Base-by-base conservation (phyloP, 768 basidiomycete species). In the Boletus sensibilis region DNA sequence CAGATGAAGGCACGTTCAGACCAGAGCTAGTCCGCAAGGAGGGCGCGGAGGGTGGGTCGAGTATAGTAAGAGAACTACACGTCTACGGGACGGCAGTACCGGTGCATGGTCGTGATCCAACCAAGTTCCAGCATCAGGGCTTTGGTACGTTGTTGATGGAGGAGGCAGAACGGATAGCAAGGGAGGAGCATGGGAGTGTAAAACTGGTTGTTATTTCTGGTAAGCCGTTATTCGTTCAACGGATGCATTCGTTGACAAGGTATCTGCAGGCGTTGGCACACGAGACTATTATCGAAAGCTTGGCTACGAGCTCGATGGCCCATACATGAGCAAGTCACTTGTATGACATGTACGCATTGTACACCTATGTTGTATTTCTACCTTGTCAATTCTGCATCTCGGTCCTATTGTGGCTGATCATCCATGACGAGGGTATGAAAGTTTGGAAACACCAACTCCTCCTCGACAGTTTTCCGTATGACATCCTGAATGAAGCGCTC, bases 71-170 rank as follows among this genome's bases (percentile, higher is more conserved):
- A 57, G 97, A 99, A 72, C 75, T 98, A 65, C 95, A 95, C 75
- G 95, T 99, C 21, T 98, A 99, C 69, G 97, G 97, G 21, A 98
- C 96, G 12, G 96, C 97, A 18, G 94, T 98, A 35, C 94, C 94
- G 6, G 94, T 99, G 35, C 96, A 98, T 70, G 94, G 92, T 52
- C 81, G 97, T 47, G 95, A 99, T 74, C 97, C 97, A 20, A 98
- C 94, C 34, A 97, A 96, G 74, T 98, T 98, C 79, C 94, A 97
- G 69, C 94, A 97, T 74, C 64, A 95, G 84, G 97, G 97, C 9
- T 98, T 98, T 71, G 97, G 97, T 13, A 97, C 94, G 31, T 72
- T 98, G 59, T 75, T 99, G 59, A 99, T 99, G 97, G 97, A 99
- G 69, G 97, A 99, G 75, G 97, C 97, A 10, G 97, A 98, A 72